These are phyloP conservation scores for Peronospora farinosa DNA, from an alignment of 352 stramenopile genomes.

Conservation along the genomic window DNA sequence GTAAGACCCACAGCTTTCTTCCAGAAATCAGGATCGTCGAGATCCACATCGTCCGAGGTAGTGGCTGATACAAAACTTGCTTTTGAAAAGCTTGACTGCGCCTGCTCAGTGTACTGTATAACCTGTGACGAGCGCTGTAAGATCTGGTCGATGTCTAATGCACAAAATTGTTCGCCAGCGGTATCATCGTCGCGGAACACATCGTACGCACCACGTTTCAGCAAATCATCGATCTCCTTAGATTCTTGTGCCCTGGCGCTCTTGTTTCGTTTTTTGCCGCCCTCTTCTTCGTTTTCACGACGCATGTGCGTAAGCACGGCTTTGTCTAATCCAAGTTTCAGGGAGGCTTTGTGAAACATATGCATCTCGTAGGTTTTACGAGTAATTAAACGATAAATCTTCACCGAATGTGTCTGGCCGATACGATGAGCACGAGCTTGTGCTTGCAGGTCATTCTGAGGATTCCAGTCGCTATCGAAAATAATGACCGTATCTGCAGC, in stretches of 20 bases:
- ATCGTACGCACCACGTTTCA: constrained; percentile 89
- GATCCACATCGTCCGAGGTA: constrained; percentile 91
- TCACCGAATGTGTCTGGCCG: constrained; percentile 86
- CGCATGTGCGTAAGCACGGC: constrained; percentile 89
- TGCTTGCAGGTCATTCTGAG: constrained; percentile 95
- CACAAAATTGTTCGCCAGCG: constrained; percentile 93
- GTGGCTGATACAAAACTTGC: constrained; percentile 88
- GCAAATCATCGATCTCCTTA: constrained; percentile 88
- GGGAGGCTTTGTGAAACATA: constrained; percentile 90
- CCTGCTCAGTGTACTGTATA: constrained; percentile 81
- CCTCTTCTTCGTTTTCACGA: constrained; percentile 77
- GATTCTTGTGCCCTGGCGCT: constrained; percentile 76
- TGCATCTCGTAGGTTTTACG: constrained; percentile 93
- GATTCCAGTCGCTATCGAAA: constrained; percentile 98
- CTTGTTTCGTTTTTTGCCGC: constrained; percentile 70
- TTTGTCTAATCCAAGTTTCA: constrained; percentile 91
- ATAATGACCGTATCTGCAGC: constrained; percentile 96
- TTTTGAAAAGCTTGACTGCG: constrained; percentile 87
- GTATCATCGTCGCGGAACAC: constrained; percentile 89
- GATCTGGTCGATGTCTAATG: constrained; percentile 97
- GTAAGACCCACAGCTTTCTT: constrained; percentile 93
- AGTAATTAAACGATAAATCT: constrained; percentile 87
- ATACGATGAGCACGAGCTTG: constrained; percentile 88
- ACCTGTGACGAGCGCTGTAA: constrained; percentile 85
- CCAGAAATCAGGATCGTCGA: constrained; percentile 99